Base-by-base conservation (phyloP, 2,329 filamentous ascomycete species). In the Cordyceps pruinosa region DNA sequence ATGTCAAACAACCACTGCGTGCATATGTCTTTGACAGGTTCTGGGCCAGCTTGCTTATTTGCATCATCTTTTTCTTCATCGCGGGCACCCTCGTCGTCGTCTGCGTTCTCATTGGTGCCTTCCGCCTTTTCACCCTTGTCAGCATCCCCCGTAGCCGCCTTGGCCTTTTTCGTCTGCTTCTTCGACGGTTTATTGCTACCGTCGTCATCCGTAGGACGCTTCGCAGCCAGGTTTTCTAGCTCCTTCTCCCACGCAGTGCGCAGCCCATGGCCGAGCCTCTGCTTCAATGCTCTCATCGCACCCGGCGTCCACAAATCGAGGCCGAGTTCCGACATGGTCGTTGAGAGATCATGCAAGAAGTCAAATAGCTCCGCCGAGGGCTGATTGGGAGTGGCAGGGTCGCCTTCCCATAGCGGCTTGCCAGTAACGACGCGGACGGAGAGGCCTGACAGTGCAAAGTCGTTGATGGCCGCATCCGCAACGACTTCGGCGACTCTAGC, bases 281-380 rank as follows among this genome's bases (percentile, higher is more conserved):
- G 67, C 71, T 90, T 94, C 61, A 96, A 66, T 1, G 75, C 74
- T 1, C 65, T 64, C 1, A 92, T 81, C 0, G 89, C 88, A 2
- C 77, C 76, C 2, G 83, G 79, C 54, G 86, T 91, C 92, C 92
- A 97, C 3, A 97, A 70, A 68, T 97, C 93, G 46, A 82, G 76
- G 0, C 92, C 92, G 3, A 81, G 75, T 13, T 78, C 75, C 4
- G 80, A 80, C 90, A 97, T 95, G 5, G 79, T 75, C 47, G 75
- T 73, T 5, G 83, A 81, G 28, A 96, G 67, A 45, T 77, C 77
- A 25, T 84, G 82, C 49, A 97, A 66, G 56, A 95, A 85, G 59
- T 80, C 82, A 66, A 96, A 96, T 0, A 84, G 76, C 21, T 79
- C 78, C 0, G 89, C 85, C 0, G 90, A 93, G 1, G 90, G 90